Evolutionary conservation across 805 yeast genomes (phyloP).

Genomic region (Metschnikowia lunata): DNA sequence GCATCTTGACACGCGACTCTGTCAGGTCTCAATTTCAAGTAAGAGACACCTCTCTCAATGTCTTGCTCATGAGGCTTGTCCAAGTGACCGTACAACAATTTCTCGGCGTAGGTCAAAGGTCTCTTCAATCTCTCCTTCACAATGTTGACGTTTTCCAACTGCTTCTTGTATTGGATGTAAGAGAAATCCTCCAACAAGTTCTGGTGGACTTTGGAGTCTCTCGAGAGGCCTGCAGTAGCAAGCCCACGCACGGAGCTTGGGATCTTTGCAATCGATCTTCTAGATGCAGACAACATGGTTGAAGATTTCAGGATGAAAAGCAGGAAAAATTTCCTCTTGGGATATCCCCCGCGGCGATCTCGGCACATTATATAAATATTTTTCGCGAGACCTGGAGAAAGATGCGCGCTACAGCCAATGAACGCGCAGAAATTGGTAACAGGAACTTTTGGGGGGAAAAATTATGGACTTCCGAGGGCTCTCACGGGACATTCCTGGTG

Average conservation of each 20-base stretch:
- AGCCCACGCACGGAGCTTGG: conserved; percentile 21
- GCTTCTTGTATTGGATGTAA: conserved; percentile 87
- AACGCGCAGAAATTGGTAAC: conserved; percentile 21
- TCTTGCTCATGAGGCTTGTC: conserved; percentile 88
- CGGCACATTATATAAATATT: conserved; percentile 9
- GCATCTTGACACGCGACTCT: conserved; percentile 99
- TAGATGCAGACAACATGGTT: conserved; percentile 41
- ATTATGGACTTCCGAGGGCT: conserved; percentile 14
- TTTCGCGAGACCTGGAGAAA: conserved; percentile 13
- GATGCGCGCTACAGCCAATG: conserved; percentile 20
- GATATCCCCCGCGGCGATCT: conserved; percentile 4
- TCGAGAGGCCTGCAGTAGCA: conserved; percentile 20
- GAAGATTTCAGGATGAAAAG: conserved; percentile 2
- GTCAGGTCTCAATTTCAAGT: conserved; percentile 93
- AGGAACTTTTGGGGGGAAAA: neutral
- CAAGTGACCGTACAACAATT: conserved; percentile 90
- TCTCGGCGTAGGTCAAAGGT: conserved; percentile 94
- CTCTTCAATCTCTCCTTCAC: conserved; percentile 77
- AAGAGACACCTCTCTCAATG: conserved; percentile 80
- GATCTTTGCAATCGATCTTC: conserved; percentile 26
- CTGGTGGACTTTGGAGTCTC: conserved; percentile 39
- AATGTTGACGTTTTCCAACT: conserved; percentile 81
- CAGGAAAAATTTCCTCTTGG: neutral
- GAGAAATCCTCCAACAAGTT: conserved; percentile 79
- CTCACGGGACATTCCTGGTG: neutral